These are phyloP conservation scores for Nicotiana attenuata DNA, from an alignment of 257 asterid species.

Conservation along the genomic window DNA sequence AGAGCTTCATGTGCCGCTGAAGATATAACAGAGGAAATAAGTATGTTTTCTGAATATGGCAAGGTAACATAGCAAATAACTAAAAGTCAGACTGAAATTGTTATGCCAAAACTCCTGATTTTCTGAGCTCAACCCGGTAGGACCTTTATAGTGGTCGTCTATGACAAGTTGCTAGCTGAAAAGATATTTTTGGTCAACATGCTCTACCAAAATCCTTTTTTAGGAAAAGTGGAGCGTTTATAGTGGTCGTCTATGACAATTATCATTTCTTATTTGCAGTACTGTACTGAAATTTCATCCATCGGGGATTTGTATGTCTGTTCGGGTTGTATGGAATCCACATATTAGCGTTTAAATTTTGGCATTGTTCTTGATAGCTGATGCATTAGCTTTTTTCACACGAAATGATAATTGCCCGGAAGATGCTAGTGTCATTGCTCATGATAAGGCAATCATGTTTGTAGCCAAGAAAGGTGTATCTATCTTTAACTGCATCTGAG, in stretches of 20 bases:
- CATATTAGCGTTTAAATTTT: background rate
- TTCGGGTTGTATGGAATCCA: background rate
- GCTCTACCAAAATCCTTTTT: background rate
- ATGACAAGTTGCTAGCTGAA: background rate
- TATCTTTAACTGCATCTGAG: background rate
- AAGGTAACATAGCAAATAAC: background rate
- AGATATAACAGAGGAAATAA: background rate
- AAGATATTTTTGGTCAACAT: background rate
- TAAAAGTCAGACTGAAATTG: background rate
- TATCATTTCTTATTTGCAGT: background rate
- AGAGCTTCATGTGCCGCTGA: background rate
- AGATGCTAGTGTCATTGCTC: slow-evolving; percentile 1
- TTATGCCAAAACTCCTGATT: background rate
- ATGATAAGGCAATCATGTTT: background rate
- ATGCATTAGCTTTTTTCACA: background rate
- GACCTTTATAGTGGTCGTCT: background rate
- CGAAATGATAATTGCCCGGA: background rate
- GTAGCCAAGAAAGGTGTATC: background rate
- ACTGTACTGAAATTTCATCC: background rate
- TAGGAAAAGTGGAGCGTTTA: background rate
- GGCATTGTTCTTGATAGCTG: background rate
- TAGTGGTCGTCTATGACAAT: too few relatives aligned
- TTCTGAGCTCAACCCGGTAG: background rate
- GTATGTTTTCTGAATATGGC: background rate
- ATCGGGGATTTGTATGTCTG: background rate